Evolutionary conservation across 257 asterid species (phyloP), one percentile per base, ranked within the genome.

Genomic region (Penstemon newberryi): DNA sequence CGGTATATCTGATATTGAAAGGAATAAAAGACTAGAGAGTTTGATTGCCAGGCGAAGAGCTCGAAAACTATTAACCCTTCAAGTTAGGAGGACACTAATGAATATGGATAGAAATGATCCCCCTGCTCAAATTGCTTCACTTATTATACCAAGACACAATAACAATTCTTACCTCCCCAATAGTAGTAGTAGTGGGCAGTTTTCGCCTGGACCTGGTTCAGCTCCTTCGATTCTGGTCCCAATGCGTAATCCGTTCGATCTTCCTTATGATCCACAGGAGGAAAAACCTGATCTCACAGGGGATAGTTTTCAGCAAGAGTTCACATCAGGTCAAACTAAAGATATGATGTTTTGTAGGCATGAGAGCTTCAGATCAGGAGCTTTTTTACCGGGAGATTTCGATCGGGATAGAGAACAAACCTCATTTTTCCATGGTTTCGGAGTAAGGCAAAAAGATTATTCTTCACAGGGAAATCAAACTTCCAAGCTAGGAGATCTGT

Each of bases 191-290:
- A 10, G 9, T 46, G 59, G 53, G 7, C 78, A 69, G 10, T 57
- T 70, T 65, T 70, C 96, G 42, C 92, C 92, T 0, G 76, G 77
- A 69, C 99, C 96, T 0, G 95, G 95, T 3, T 91, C 97, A 0
- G 97, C 97, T 38, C 99, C 99, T 4, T 83, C 97, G 0, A 71
- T 89, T 41, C 57, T 91, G 83, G 36, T 84, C 25, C 93, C 93
- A 5, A 81, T 66, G 79, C 79, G 79, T 53, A 91, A 91, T 66
- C 97, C 99, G 1, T 94, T 94, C 47, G 96, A 94, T 64, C 84
- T 94, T 11, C 99, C 99, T 4, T 94, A 94, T 38, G 99, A 94
- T 43, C 96, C 96, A 0, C 92, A 79, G 12, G 99, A 94, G 79
- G 97, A 94, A 66, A 94, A 86, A 50, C 96, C 89, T 0, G 80